Percentiles rank a stretch among this genome's conserved stretches.
Evolutionary conservation across 2,329 filamentous ascomycete species (phyloP).

Genomic region (Penicillium crustosum): DNA sequence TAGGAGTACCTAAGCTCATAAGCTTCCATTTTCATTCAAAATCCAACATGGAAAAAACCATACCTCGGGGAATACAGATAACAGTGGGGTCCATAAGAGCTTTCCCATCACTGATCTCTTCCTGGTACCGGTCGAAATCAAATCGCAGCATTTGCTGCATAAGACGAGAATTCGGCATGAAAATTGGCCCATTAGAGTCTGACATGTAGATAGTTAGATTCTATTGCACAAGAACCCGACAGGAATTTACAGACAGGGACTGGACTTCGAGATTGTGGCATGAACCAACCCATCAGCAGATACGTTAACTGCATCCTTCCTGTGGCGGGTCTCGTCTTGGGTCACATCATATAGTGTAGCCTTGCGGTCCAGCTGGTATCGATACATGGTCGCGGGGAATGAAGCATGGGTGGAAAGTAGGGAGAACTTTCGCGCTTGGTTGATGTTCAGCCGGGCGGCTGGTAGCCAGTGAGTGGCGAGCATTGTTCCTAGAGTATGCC

Average conservation of each 20-base stretch:
- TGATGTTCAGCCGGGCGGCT: conserved; percentile 6
- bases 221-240: neutral
- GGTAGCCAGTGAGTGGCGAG: conserved; percentile 1
- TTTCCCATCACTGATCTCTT: conserved; percentile 4
- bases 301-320: conserved; percentile 6
- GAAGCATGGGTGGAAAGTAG: conserved; percentile 6
- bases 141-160: conserved; percentile 13
- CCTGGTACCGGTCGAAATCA: conserved; percentile 9
- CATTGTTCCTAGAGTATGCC: neutral
- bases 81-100: conserved; percentile 4
- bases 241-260: conserved; percentile 5
- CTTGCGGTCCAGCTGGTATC: conserved; percentile 6
- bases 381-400: conserved; percentile 11
- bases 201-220: neutral
- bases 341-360: conserved; percentile 7
- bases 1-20: neutral
- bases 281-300: conserved; percentile 9
- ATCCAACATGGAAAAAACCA: neutral
- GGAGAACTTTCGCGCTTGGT: conserved; percentile 4
- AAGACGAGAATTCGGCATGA: conserved; percentile 12
- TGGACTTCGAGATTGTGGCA: conserved; percentile 6
- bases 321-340: conserved; percentile 9
- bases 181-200: conserved; percentile 11
- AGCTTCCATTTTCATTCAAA: neutral
- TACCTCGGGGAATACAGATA: conserved; percentile 6